Evolutionary conservation across 768 basidiomycete genomes (phyloP), one percentile per base, ranked within the genome.

Genomic region (Coprinopsis strossmayeri): DNA sequence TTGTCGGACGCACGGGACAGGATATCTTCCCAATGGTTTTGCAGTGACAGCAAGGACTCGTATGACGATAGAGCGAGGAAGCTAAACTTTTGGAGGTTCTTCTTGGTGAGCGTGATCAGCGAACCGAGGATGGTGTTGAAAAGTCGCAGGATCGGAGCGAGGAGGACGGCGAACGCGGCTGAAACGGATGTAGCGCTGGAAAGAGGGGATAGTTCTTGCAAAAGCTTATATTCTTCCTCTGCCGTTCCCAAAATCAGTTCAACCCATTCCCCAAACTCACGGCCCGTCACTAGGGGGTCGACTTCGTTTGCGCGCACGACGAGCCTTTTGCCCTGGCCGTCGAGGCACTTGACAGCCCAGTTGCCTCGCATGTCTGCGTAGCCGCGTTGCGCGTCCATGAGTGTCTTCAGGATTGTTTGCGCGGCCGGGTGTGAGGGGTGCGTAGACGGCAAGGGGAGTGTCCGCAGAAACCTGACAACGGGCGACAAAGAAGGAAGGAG

Each of bases 331-430:
- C 78, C 85, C 54, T 82, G 81, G 5, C 70, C 70, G 57, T 91
- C 90, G 18, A 91, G 62, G 46, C 87, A 85, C 57, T 84, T 88
- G 52, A 75, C 76, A 34, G 71, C 74, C 90, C 90, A 91, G 11
- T 69, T 73, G 10, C 88, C 87, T 23, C 90, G 77, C 87, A 91
- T 91, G 55, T 91, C 88, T 0, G 87, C 89, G 53, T 87, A 91
- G 1, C 89, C 89, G 48, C 74, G 73, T 63, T 89, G 87, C 4
- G 87, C 87, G 17, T 91, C 89, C 57, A 73, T 79, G 5, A 92
- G 62, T 1, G 84, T 82, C 2, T 73, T 58, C 18, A 80, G 66
- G 37, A 91, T 90, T 2, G 70, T 69, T 3, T 71, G 72, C 0
- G 87, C 78, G 5, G 86, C 86, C 0, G 86, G 87, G 59, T 91